phyloP scores from a whole-genome alignment of 2,329 filamentous ascomycete genomes.

The Aspergillus glaucus region DNA sequence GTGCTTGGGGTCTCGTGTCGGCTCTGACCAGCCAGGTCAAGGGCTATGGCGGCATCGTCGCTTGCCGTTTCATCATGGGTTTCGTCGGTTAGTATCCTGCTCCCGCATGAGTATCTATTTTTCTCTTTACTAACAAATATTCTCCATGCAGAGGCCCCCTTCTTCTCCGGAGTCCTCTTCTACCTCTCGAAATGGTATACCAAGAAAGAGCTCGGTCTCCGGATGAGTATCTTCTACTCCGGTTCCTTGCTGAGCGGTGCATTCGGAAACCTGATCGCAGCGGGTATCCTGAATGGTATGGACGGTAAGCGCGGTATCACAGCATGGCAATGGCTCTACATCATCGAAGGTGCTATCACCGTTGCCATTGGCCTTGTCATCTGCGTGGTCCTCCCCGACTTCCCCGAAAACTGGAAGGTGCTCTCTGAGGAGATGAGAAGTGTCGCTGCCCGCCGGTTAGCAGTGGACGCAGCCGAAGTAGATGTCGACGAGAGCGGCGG shows the following conservation, averaged over 20 bases:
- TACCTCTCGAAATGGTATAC: conserved; percentile 51
- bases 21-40: conserved; percentile 31
- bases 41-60: conserved; percentile 28
- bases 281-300: conserved; percentile 43
- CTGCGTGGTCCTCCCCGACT: conserved; percentile 34
- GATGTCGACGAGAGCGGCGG: conserved; percentile 44
- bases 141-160: conserved; percentile 35
- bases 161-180: conserved; percentile 43
- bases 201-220: conserved; percentile 45
- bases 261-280: conserved; percentile 50
- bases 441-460: conserved; percentile 44
- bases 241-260: conserved; percentile 45
- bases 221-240: conserved; percentile 48
- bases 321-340: conserved; percentile 40
- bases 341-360: conserved; percentile 35
- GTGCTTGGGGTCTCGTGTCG: conserved; percentile 35
- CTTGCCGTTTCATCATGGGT: conserved; percentile 36
- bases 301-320: conserved; percentile 28
- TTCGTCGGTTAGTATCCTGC: conserved; percentile 26
- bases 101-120: not conserved
- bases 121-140: not conserved
- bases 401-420: conserved; percentile 42
- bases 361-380: conserved; percentile 28
- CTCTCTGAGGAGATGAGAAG: conserved; percentile 40
- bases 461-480: conserved; percentile 45